Evolutionary conservation across 169 alveolate species (phyloP).

Genomic region (Cryptosporidium sp.): DNA sequence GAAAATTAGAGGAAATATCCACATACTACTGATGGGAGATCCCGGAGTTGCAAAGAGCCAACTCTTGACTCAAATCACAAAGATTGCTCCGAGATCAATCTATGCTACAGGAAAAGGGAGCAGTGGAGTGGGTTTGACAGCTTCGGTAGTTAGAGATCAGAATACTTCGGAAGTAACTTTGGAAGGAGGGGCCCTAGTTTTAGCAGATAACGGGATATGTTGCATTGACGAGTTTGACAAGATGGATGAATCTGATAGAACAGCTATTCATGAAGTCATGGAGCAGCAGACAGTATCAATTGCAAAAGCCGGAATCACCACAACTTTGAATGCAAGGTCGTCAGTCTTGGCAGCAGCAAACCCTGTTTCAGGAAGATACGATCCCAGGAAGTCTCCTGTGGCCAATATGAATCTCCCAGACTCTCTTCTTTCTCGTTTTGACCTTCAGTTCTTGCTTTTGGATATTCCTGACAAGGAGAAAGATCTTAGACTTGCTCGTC

Average conservation of each 20-base stretch:
- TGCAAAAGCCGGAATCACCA: conserved; percentile 97
- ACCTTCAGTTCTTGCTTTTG: conserved; percentile 89
- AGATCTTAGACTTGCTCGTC: conserved; percentile 92
- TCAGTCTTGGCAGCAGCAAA: conserved; percentile 98
- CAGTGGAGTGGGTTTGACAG: conserved; percentile 98
- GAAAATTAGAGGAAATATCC: conserved; percentile 98
- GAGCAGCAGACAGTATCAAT: conserved; percentile 98
- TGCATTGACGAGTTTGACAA: conserved; percentile 99
- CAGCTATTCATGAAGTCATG: conserved; percentile 98
- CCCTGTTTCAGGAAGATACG: conserved; percentile 96
- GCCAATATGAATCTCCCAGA: conserved; percentile 97
- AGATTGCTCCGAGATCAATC: conserved; percentile 92
- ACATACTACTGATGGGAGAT: conserved; percentile 96
- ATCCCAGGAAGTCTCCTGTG: conserved; percentile 89
- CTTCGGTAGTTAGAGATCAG: conserved; percentile 96
- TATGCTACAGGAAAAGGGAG: conserved; percentile 97
- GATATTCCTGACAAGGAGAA: conserved; percentile 89
- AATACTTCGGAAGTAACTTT: conserved; percentile 87
- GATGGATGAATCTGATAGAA: conserved; percentile 96
- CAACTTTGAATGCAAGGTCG: conserved; percentile 90
- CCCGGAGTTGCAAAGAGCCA: conserved; percentile 99
- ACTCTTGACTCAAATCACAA: conserved; percentile 91
- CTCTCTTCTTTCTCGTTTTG: conserved; percentile 97
- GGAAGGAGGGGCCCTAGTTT: conserved; percentile 98
- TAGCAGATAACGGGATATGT: conserved; percentile 97